phyloP scores from a whole-genome alignment of 805 yeast genomes.

The Kodamaea sagamina region DNA sequence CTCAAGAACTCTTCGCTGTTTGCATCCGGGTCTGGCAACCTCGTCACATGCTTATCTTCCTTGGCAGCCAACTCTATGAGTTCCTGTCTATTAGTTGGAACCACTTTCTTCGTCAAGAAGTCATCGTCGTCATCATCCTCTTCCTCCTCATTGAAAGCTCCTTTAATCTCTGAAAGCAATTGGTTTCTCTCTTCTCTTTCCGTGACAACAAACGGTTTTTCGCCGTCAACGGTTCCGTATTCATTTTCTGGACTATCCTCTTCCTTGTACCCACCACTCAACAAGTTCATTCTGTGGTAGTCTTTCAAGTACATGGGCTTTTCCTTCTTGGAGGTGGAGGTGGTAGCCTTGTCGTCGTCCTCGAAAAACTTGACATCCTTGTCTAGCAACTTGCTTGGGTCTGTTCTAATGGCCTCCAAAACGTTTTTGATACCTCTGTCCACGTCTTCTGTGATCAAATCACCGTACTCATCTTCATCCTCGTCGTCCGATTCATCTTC shows the following conservation, averaged over 20 bases:
- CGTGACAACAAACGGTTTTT: conserved; percentile 71
- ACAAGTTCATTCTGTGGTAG: conserved; percentile 80
- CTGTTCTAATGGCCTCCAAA: conserved; percentile 63
- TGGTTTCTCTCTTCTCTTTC: conserved; percentile 74
- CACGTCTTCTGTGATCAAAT: conserved; percentile 79
- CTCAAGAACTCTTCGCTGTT: conserved; percentile 71
- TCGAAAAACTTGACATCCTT: conserved; percentile 74
- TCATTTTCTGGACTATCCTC: conserved; percentile 47
- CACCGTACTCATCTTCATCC: conserved; percentile 92
- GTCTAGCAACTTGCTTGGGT: conserved; percentile 67
- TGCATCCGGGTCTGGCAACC: conserved; percentile 58
- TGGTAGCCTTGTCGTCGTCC: conserved; percentile 40
- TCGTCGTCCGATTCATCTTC: conserved; percentile 35
- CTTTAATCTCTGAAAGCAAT: conserved; percentile 75
- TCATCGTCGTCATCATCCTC: conserved; percentile 47
- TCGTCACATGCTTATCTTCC: conserved; percentile 24
- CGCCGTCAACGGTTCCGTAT: conserved; percentile 48
- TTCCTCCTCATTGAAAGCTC: conserved; percentile 51
- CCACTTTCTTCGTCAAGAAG: conserved; percentile 60
- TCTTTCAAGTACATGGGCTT: conserved; percentile 90
- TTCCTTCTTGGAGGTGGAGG: conserved; percentile 17
- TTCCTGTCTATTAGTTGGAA: conserved; percentile 9
- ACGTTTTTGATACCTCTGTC: conserved; percentile 79
- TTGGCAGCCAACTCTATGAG: conserved; percentile 11
- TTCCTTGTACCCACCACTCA: conserved; percentile 62